Conservation (phyloP, 176 grass and related monocot species). For the Hsuehochloa calcarea region DNA sequence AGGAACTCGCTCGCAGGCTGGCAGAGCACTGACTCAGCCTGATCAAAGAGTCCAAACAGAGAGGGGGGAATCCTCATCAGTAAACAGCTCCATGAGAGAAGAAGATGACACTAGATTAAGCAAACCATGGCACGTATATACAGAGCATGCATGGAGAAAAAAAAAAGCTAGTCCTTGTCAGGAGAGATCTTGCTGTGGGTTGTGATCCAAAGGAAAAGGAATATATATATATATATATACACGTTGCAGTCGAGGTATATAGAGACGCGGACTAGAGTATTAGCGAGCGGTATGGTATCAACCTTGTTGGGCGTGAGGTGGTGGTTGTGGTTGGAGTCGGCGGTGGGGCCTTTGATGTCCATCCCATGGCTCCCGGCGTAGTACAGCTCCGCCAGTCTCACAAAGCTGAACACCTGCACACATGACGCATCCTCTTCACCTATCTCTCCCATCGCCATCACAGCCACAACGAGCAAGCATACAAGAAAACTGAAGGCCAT, state of each 20-base stretch:
- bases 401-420: conserved; percentile 61
- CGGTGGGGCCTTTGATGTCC: conserved; percentile 74
- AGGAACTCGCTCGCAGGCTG: conserved; percentile 69
- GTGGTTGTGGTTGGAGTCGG: conserved; percentile 14
- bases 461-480: not conserved
- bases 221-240: no score
- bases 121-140: not conserved
- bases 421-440: not conserved
- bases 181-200: not conserved
- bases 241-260: no score
- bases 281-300: not conserved
- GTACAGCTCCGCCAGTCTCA: conserved; percentile 64
- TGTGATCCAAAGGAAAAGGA: not conserved
- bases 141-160: not conserved
- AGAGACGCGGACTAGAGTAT: not conserved
- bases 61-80: not conserved
- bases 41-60: not conserved
- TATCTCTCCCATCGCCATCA: not conserved
- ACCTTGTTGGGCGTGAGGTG: not conserved
- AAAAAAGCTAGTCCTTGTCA: not conserved
- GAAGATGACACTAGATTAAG: not conserved
- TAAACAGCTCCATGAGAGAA: not conserved
- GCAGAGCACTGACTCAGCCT: conserved; percentile 47
- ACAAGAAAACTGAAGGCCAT: not conserved
- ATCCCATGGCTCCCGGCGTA: conserved; percentile 93